phyloP scores from a whole-genome alignment of 768 basidiomycete species.

The Hygrocybe punicea region DNA sequence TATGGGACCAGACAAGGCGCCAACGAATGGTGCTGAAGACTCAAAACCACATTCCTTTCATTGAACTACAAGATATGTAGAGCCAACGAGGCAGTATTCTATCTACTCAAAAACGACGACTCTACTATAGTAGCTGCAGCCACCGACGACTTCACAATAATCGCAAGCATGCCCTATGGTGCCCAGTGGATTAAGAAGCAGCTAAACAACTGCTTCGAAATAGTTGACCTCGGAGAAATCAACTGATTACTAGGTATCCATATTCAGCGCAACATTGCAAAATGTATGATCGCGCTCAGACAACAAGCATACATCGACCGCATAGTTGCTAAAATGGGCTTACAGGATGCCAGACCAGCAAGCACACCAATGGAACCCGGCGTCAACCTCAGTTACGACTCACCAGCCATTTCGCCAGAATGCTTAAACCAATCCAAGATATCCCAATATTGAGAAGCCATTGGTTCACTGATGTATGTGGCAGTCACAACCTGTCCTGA shows the following conservation, averaged over 20 bases:
- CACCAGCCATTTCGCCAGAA: constrained; percentile 9
- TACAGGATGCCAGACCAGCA: no score
- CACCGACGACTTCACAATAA: constrained; percentile 26
- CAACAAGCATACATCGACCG: no score
- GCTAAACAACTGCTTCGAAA: not conserved
- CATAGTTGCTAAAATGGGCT: no score
- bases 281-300: no score
- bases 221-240: constrained; percentile 10
- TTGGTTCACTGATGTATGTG: constrained; percentile 17
- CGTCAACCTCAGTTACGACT: constrained; percentile 17
- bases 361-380: not conserved
- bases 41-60: no score
- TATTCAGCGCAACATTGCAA: no score
- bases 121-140: not conserved
- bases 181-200: no score
- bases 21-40: not conserved
- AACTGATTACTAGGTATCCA: not conserved
- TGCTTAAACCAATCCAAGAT: no score
- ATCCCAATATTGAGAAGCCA: constrained; percentile 13
- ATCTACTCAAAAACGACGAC: no score
- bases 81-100: no score
- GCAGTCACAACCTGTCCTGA: constrained; percentile 27
- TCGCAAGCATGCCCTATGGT: not conserved
- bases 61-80: no score
- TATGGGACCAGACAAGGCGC: not conserved